Evolutionary conservation across 345 rosid species (phyloP).

Genomic region (Anacardium occidentale): DNA sequence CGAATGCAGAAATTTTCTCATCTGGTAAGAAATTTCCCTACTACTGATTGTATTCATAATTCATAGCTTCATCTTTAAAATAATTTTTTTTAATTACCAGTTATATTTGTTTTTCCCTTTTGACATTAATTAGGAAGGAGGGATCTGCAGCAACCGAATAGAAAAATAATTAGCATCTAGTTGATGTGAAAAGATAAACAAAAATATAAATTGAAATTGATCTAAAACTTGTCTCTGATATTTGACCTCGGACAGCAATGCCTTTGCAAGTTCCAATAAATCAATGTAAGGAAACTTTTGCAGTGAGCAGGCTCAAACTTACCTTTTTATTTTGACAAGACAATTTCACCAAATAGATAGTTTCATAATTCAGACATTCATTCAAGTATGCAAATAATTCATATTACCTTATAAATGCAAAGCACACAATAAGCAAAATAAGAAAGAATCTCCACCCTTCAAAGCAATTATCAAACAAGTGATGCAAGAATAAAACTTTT

Average conservation of each 20-base stretch:
- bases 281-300: slow-evolving; percentile 27
- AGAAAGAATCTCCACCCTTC: no score
- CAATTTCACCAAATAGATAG: no score
- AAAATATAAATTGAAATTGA: neutral
- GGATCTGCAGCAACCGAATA: slow-evolving; percentile 15
- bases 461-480: no score
- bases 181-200: slow-evolving; percentile 2
- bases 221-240: neutral
- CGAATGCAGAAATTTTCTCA: neutral
- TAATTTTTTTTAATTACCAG: slow-evolving; percentile 11
- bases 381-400: no score
- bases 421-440: no score
- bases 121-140: no score
- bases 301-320: slow-evolving; percentile 31
- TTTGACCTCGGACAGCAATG: slow-evolving; percentile 32
- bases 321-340: slow-evolving; percentile 12
- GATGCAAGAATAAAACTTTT: no score
- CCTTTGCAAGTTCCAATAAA: slow-evolving; percentile 31
- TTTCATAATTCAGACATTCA: no score
- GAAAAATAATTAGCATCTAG: neutral
- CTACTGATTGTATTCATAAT: neutral
- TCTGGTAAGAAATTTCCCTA: neutral
- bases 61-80: neutral
- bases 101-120: slow-evolving; percentile 16
- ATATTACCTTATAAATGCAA: no score